Percentiles rank a stretch among this genome's conserved stretches.
These are phyloP conservation scores for Cardiosporidium cionae DNA, from an alignment of 169 alveolate species.

Conservation along the genomic window DNA sequence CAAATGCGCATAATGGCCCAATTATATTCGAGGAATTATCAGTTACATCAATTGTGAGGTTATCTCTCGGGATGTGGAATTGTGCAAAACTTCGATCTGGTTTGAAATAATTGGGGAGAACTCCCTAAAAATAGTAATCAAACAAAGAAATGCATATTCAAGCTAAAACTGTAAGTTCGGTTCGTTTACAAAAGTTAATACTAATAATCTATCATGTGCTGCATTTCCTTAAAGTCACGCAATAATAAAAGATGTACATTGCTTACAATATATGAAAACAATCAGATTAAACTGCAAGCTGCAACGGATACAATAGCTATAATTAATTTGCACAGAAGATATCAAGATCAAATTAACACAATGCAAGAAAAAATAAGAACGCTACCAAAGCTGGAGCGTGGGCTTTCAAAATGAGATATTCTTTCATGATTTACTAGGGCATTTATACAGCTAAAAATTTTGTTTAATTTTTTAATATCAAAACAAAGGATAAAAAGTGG, in stretches of 20 bases:
- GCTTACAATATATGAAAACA: background rate
- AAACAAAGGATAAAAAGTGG: too few relatives aligned
- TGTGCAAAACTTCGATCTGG: constrained; percentile 32
- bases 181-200: background rate
- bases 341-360: too few relatives aligned
- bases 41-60: constrained; percentile 10
- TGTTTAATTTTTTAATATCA: too few relatives aligned
- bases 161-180: background rate
- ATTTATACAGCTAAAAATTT: too few relatives aligned
- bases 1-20: constrained; percentile 26
- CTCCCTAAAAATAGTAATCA: constrained; percentile 1
- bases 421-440: too few relatives aligned
- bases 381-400: too few relatives aligned
- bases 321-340: too few relatives aligned
- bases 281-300: background rate
- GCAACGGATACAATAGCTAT: background rate
- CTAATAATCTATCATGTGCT: background rate
- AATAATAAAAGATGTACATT: background rate
- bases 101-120: constrained; percentile 14
- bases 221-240: background rate
- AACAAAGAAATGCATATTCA: background rate
- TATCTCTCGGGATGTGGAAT: constrained; percentile 26
- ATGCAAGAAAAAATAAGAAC: too few relatives aligned
- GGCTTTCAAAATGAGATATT: too few relatives aligned
- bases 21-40: background rate